A percentile compares a stretch with the other conserved stretches of the same genome.
Conservation (phyloP, 2,329 filamentous ascomycete genomes). For the Grosmannia penicillata region DNA sequence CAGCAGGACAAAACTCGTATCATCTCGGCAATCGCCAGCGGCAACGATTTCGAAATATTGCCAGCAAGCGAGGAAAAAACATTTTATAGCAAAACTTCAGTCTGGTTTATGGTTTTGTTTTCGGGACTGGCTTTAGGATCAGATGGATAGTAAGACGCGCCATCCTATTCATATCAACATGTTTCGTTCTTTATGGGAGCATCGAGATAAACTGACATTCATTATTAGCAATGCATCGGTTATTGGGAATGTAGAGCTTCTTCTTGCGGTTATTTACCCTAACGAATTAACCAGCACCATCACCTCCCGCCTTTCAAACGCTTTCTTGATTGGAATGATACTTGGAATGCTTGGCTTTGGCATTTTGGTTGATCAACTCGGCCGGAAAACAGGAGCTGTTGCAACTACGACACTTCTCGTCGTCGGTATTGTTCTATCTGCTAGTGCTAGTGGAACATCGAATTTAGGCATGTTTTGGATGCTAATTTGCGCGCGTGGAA, state of each 20-base stretch:
- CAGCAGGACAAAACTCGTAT: too few species aligned
- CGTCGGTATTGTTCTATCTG: conserved; percentile 27
- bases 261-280: conserved; percentile 26
- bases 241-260: conserved; percentile 27
- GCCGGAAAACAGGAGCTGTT: conserved; percentile 32
- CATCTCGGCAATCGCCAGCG: too few species aligned
- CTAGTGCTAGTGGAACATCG: conserved; percentile 25
- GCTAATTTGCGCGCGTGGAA: conserved; percentile 26
- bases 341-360: conserved; percentile 41
- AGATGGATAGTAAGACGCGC: conserved; percentile 24
- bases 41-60: background rate
- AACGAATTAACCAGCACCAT: conserved; percentile 25
- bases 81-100: conserved; percentile 23
- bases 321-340: conserved; percentile 39
- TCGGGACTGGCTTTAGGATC: conserved; percentile 29
- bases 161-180: background rate
- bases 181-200: background rate
- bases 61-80: conserved; percentile 2
- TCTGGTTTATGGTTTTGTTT: conserved; percentile 28
- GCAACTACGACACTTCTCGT: conserved; percentile 29
- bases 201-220: too few species aligned
- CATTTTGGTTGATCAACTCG: conserved; percentile 31
- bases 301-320: conserved; percentile 36
- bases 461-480: conserved; percentile 32
- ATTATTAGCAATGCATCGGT: conserved; percentile 24